A percentile compares a stretch with the other conserved stretches of the same genome.
phyloP scores from a whole-genome alignment of 495 filamentous ascomycete species.

The Rusavskia elegans region DNA sequence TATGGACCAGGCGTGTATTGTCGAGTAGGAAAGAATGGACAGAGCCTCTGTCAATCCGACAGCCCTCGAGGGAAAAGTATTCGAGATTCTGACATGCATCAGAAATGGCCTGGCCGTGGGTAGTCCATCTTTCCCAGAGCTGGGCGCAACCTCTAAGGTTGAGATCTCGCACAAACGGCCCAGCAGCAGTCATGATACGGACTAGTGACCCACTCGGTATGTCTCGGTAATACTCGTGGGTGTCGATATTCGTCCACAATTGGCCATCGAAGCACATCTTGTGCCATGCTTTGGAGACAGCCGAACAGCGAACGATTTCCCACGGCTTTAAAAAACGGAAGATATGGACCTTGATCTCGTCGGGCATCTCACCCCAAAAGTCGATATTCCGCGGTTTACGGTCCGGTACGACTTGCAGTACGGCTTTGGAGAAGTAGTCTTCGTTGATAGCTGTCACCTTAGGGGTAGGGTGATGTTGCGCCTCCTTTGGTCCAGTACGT shows the following conservation, averaged over 20 bases:
- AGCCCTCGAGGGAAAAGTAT: conserved; percentile 77
- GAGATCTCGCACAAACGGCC: conserved; percentile 78
- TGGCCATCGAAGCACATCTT: conserved; percentile 89
- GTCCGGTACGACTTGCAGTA: conserved; percentile 15
- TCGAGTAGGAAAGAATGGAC: conserved; percentile 66
- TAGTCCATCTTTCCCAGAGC: conserved; percentile 62
- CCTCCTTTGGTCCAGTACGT: conserved; percentile 29
- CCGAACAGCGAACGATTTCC: conserved; percentile 67
- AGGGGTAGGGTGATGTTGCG: conserved; percentile 5
- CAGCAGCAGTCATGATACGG: conserved; percentile 70
- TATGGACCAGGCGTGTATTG: conserved; percentile 59
- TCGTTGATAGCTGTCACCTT: conserved; percentile 20
- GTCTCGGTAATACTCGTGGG: conserved; percentile 69
- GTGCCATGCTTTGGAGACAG: conserved; percentile 69
- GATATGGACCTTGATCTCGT: conserved; percentile 66
- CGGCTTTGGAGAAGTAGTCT: conserved; percentile 30
- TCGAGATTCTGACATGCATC: conserved; percentile 74
- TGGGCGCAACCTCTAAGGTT: conserved; percentile 69
- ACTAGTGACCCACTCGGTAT: conserved; percentile 72
- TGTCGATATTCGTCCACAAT: conserved; percentile 73
- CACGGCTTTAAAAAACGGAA: conserved; percentile 62
- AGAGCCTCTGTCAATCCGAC: conserved; percentile 61
- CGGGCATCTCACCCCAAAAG: conserved; percentile 67
- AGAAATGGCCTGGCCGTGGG: conserved; percentile 49
- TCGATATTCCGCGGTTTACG: conserved; percentile 36